These are phyloP conservation scores for Ceratonia siliqua DNA, from an alignment of 306 rosid genomes.

Conservation along the genomic window DNA sequence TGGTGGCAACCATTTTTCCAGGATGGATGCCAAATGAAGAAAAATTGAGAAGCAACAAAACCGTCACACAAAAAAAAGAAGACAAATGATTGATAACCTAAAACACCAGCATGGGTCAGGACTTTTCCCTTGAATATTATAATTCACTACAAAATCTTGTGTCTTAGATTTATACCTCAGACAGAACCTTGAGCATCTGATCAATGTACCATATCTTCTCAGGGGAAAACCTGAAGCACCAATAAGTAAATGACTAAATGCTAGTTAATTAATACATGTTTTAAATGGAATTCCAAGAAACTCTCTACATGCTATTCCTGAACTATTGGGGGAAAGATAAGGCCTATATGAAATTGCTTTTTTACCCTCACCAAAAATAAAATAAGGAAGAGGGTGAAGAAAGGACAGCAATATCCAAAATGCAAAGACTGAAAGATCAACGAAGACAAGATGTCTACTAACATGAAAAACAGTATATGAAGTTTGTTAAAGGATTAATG, in stretches of 20 bases:
- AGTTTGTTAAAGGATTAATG: conserved; percentile 4
- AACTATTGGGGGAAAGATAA: conserved; percentile 25
- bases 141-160: conserved; percentile 33
- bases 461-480: conserved; percentile 6
- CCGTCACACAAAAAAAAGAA: conserved; percentile 14
- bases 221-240: conserved; percentile 80
- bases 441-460: conserved; percentile 12
- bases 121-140: conserved; percentile 8
- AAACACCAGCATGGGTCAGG: conserved; percentile 11
- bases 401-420: conserved; percentile 17
- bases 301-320: not conserved
- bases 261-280: conserved; percentile 31
- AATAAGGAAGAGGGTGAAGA: not conserved
- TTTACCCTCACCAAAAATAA: not conserved
- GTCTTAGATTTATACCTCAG: conserved; percentile 76
- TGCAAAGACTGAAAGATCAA: conserved; percentile 21
- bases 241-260: conserved; percentile 37
- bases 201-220: conserved; percentile 99
- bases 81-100: not conserved
- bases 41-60: conserved; percentile 32
- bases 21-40: conserved; percentile 18
- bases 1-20: not conserved
- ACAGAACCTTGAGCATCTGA: conserved; percentile 98
- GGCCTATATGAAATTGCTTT: conserved; percentile 1
- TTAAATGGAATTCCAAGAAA: conserved; percentile 25